Evolutionary conservation across 805 yeast genomes (phyloP), one percentile per base, ranked within the genome.

Genomic region (Pichia deserticola): DNA sequence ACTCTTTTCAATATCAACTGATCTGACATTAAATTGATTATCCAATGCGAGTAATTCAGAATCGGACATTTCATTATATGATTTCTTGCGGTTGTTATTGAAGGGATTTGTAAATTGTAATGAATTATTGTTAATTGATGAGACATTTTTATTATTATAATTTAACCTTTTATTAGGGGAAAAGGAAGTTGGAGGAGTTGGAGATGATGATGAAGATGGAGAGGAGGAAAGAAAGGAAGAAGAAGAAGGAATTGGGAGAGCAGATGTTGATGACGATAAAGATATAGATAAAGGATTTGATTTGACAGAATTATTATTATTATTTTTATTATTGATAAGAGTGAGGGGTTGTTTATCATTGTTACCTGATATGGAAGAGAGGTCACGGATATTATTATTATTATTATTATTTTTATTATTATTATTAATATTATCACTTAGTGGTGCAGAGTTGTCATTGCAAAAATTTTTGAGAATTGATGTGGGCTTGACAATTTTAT

Each of bases 31-130:
- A 59, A 69, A 78, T 55, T 78, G 82, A 1, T 77, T 73, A 60
- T 78, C 84, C 52, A 78, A 63, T 11, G 76, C 78, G 63, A 77
- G 60, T 50, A 78, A 65, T 60, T 78, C 82, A 50, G 75, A 79
- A 58, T 75, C 70, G 13, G 81, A 69, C 80, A 78, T 73, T 13
- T 69, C 78, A 35, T 74, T 68, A 54, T 74, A 73, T 42, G 77
- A 72, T 55, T 77, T 75, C 48, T 77, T 62, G 30, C 76, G 52
- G 20, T 37, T 33, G 49, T 50, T 50, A 35, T 47, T 44, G 45
- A 39, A 40, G 37, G 55, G 28, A 47, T 36, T 37, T 54, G 28
- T 57, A 58, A 52, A 42, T 47, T 39, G 50, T 48, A 45, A 25
- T 50, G 55, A 13, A 37, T 44, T n/a, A 49, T 44, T 40, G 47